Evolutionary conservation across 768 basidiomycete genomes (phyloP).

Genomic region (Collybiopsis luxurians): DNA sequence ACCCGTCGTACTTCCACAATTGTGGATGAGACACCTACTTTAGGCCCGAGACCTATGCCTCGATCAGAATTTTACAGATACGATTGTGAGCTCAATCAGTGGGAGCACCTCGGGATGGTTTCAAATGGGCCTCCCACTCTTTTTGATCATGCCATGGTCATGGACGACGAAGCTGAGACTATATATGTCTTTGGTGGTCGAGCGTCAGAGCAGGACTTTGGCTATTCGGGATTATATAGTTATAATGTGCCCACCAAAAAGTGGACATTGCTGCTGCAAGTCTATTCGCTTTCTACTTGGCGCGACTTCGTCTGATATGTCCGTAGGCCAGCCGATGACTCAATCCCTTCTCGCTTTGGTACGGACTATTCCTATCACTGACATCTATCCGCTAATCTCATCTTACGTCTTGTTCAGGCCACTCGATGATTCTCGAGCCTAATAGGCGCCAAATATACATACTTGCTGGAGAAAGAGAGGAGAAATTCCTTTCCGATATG

Average conservation of each 20-base stretch:
- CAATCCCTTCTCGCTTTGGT: slow-evolving; percentile 14
- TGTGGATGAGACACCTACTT: slow-evolving; percentile 7
- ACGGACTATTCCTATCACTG: slow-evolving; percentile 52
- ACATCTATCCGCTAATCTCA: slow-evolving; percentile 26
- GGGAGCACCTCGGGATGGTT: slow-evolving; percentile 72
- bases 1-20: neutral
- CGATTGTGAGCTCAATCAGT: slow-evolving; percentile 67
- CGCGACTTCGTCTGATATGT: neutral
- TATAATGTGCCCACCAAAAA: slow-evolving; percentile 63
- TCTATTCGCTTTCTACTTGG: neutral
- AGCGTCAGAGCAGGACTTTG: slow-evolving; percentile 56
- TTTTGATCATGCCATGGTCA: slow-evolving; percentile 80
- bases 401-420: slow-evolving; percentile 39
- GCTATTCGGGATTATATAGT: slow-evolving; percentile 72
- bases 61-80: slow-evolving; percentile 78
- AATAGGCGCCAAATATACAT: slow-evolving; percentile 58
- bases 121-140: slow-evolving; percentile 73
- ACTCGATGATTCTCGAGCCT: slow-evolving; percentile 80
- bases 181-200: slow-evolving; percentile 78
- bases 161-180: slow-evolving; percentile 68
- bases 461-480: slow-evolving; percentile 70
- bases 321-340: neutral
- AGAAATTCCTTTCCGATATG: slow-evolving; percentile 73
- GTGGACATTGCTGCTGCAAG: slow-evolving; percentile 72
- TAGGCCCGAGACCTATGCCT: slow-evolving; percentile 25